Conservation (phyloP, 1,139 yeast species). For the Blastobotrys apis region DNA sequence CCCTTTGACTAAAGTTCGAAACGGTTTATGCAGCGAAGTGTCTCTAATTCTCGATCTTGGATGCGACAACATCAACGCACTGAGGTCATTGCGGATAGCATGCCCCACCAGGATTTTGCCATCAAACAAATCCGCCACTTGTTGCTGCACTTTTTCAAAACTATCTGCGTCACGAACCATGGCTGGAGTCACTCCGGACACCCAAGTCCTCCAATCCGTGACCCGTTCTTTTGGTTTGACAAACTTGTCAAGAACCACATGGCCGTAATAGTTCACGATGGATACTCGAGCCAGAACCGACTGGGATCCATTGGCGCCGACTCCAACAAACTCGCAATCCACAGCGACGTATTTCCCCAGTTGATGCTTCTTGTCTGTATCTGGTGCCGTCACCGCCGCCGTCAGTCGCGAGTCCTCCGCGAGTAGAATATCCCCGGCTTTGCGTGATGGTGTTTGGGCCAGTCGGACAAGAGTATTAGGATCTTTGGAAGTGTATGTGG, state of each 20-base stretch:
- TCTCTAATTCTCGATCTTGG: slow-evolving; percentile 66
- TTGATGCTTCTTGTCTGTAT: background rate
- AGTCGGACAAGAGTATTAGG: background rate
- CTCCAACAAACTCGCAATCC: slow-evolving; percentile 94
- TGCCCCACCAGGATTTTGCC: slow-evolving; percentile 70
- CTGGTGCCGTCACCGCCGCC: background rate
- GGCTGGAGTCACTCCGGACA: slow-evolving; percentile 75
- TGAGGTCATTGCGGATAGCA: slow-evolving; percentile 75
- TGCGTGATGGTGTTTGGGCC: background rate
- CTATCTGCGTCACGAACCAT: slow-evolving; percentile 64
- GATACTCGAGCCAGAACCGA: slow-evolving; percentile 85
- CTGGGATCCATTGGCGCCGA: slow-evolving; percentile 63
- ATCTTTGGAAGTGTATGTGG: no score
- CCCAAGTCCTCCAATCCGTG: slow-evolving; percentile 92
- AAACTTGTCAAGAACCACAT: slow-evolving; percentile 61
- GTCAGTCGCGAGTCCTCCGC: background rate
- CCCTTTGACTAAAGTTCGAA: slow-evolving; percentile 56
- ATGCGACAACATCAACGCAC: slow-evolving; percentile 61
- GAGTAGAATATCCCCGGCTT: background rate
- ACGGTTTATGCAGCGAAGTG: slow-evolving; percentile 61
- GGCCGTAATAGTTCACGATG: slow-evolving; percentile 77
- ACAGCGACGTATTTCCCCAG: slow-evolving; percentile 73
- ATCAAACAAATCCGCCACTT: slow-evolving; percentile 44
- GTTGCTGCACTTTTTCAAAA: slow-evolving; percentile 61
- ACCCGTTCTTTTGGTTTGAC: slow-evolving; percentile 74